Evolutionary conservation across 345 rosid genomes (phyloP), one percentile per base, ranked within the genome.

Genomic region (Citrus glauca): DNA sequence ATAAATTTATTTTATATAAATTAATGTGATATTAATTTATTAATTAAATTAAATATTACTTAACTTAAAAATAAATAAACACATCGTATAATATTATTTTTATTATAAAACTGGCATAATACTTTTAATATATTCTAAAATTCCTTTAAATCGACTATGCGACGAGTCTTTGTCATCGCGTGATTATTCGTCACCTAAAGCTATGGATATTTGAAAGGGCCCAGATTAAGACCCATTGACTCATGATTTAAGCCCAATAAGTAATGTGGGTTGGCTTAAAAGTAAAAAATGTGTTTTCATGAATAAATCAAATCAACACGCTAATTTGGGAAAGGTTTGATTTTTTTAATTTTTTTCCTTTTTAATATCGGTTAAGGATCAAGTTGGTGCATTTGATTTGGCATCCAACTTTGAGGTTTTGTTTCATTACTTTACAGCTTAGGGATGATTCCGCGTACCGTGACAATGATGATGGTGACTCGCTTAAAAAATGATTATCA

Each of bases 171-270:
- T 9, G 45, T 40, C 9, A 0, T 9, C 1, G 2, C 50, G 9
- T 11, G 50, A 45, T 11, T 13, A 4, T 1, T 45, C 0, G 50
- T 45, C 0, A 45, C 0, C 0, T 45, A 45, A 45, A 1, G 1
- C 5, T 11, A 17, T 13, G 17, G 17, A 11, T 13, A 45, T 4
- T 4, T 17, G 0, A 53, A 17, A 0, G 57, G 22, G 22, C 6
- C 4, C 9, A 16, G 3, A 16, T 5, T 0, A 0, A 19, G 48
- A 48, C 27, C 27, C 16, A 66, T 9, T 59, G 4, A 2, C 0
- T 16, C 45, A 20, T 1, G 5, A 1, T 19, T 48, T 2, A 24
- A 42, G 57, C 74, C 4, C 42, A 13, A 17, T 3, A 13, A 28
- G 0, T 1, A 66, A 19, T 33, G 20, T 33, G 32, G 63, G n/a